A percentile compares a stretch with the other conserved stretches of the same genome.
Evolutionary conservation across 163 green algal species (phyloP).

Genomic region (Scenedesmus sp.): DNA sequence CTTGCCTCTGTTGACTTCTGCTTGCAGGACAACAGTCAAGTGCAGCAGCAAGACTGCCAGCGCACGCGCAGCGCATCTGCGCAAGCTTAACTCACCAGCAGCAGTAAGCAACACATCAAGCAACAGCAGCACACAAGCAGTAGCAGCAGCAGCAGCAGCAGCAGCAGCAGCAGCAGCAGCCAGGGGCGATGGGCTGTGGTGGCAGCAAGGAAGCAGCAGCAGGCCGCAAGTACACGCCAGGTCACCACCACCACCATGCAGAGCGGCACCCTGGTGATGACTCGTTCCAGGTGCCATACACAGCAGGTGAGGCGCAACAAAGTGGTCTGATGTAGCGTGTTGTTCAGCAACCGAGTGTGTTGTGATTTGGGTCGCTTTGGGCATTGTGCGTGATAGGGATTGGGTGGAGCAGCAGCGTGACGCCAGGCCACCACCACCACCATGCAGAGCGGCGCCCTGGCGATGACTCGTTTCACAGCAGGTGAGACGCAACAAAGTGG

Average conservation of each 20-base stretch:
- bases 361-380: too few species aligned
- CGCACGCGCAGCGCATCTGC: not conserved
- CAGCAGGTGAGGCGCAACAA: not conserved
- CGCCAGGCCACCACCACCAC: not conserved
- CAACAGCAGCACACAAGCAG: not conserved
- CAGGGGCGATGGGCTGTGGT: slow-evolving; percentile 42
- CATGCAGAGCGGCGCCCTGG: not conserved
- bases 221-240: slow-evolving; percentile 1
- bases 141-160: not conserved
- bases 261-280: slow-evolving; percentile 36
- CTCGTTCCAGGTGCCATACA: not conserved
- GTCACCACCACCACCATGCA: slow-evolving; percentile 12
- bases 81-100: not conserved
- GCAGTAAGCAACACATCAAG: not conserved
- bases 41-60: not conserved
- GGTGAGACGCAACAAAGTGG: not conserved
- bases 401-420: not conserved
- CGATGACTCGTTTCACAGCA: not conserved
- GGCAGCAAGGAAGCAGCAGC: slow-evolving; percentile 33
- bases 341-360: too few species aligned
- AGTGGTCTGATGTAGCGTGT: not conserved
- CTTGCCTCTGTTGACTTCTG: not conserved
- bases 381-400: not conserved
- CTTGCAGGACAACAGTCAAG: not conserved
- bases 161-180: not conserved